Conservation (phyloP, 2,329 filamentous ascomycete genomes). For the Clarireedia monteithiana region DNA sequence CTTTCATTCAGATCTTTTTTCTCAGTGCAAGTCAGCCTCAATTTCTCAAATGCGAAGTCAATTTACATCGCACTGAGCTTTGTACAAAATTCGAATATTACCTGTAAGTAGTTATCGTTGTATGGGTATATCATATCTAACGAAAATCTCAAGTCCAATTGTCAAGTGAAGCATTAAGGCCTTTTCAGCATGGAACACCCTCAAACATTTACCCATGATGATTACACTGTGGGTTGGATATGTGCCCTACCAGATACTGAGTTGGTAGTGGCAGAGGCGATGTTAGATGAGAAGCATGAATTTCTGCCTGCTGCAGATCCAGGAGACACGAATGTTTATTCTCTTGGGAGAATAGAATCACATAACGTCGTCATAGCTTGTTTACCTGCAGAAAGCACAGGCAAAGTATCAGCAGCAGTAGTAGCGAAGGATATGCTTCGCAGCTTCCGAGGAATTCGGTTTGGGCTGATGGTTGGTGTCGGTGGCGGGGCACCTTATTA, state of each 20-base stretch:
- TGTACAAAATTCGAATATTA: too few species aligned
- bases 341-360: conserved; percentile 11
- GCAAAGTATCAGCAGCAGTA: conserved; percentile 29
- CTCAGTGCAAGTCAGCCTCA: too few species aligned
- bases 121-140: too few species aligned
- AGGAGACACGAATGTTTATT: conserved; percentile 15
- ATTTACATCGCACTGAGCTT: too few species aligned
- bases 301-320: conserved; percentile 8
- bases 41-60: too few species aligned
- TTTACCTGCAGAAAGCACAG: conserved; percentile 14
- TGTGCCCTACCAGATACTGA: conserved; percentile 17
- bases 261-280: conserved; percentile 11
- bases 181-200: neutral
- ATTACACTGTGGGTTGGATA: conserved; percentile 20
- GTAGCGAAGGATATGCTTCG: conserved; percentile 22
- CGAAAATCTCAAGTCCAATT: too few species aligned
- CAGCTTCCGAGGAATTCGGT: conserved; percentile 30
- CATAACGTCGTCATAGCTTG: conserved; percentile 19
- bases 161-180: too few species aligned
- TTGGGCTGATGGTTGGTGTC: conserved; percentile 39
- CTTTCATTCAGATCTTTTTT: too few species aligned
- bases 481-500: conserved; percentile 25
- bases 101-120: too few species aligned
- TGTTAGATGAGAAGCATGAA: conserved; percentile 18
- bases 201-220: neutral